Percentiles rank a stretch among this genome's conserved stretches.
Conservation (phyloP, 2,329 filamentous ascomycete genomes). For the Fusarium sarcochroum region DNA sequence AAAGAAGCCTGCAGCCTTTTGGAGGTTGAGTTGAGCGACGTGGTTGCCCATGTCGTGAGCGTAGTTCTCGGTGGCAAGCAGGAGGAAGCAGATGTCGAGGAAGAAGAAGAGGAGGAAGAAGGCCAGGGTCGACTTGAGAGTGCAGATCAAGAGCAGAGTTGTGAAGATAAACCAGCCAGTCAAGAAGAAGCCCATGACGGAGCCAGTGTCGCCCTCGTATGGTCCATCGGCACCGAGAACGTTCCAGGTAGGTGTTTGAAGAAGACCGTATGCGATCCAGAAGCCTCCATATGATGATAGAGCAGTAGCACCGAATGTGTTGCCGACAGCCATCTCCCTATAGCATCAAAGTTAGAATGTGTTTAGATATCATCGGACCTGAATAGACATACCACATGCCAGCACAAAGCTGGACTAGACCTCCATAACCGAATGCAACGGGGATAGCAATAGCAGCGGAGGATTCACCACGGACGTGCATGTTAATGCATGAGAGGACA, state of each 20-base stretch:
- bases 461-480: conserved; percentile 72
- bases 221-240: conserved; percentile 64
- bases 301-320: conserved; percentile 88
- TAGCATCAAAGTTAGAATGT: conserved; percentile 12
- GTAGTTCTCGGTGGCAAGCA: conserved; percentile 76
- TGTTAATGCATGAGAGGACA: conserved; percentile 81
- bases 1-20: conserved; percentile 82
- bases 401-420: conserved; percentile 79
- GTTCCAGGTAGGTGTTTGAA: conserved; percentile 77
- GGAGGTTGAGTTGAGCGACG: conserved; percentile 63
- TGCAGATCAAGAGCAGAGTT: conserved; percentile 79
- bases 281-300: conserved; percentile 87
- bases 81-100: conserved; percentile 81
- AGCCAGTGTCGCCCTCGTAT: conserved; percentile 62
- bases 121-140: conserved; percentile 81
- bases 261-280: conserved; percentile 83
- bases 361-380: neutral
- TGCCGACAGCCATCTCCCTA: conserved; percentile 89
- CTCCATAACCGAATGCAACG: conserved; percentile 81
- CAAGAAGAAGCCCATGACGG: conserved; percentile 81
- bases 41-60: conserved; percentile 66
- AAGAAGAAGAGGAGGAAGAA: conserved; percentile 85
- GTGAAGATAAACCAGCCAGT: conserved; percentile 90
- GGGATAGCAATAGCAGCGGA: conserved; percentile 77
- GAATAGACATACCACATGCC: conserved; percentile 82